Evolutionary conservation across 768 basidiomycete genomes (phyloP).

Genomic region (Russula compacta): DNA sequence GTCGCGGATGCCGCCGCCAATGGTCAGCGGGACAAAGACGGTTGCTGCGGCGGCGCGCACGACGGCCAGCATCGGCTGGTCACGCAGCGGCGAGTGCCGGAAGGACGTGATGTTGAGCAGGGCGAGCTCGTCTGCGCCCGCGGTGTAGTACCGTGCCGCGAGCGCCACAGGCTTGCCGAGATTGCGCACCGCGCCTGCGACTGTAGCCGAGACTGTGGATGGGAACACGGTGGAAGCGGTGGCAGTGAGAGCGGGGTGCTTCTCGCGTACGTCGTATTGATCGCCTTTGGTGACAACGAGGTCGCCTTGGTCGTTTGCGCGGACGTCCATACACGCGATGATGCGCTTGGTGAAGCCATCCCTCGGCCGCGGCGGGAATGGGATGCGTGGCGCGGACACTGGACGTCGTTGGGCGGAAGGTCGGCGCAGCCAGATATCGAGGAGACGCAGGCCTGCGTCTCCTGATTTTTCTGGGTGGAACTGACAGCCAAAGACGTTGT

Average conservation of each 20-base stretch:
- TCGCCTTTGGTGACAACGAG: conserved; percentile 99
- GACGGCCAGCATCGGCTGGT: conserved; percentile 98
- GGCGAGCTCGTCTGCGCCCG: conserved; percentile 93
- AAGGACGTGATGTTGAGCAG: conserved; percentile 99
- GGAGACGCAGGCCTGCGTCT: conserved; percentile 67
- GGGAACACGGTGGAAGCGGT: background rate
- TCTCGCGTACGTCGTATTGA: conserved; percentile 97
- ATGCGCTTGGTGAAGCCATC: conserved; percentile 87
- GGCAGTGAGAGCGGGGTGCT: conserved; percentile 22
- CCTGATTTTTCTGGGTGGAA: conserved; percentile 99
- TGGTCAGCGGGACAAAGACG: conserved; percentile 95
- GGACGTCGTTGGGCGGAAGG: conserved; percentile 34
- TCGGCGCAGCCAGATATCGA: conserved; percentile 70
- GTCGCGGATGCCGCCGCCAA: conserved; percentile 97
- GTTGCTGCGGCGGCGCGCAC: conserved; percentile 82
- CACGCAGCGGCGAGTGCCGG: conserved; percentile 87
- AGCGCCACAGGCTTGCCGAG: conserved; percentile 95
- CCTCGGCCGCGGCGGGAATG: conserved; percentile 33
- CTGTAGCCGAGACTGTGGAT: conserved; percentile 35
- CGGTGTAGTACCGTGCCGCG: conserved; percentile 73
- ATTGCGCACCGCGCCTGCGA: conserved; percentile 81
- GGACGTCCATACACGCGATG: conserved; percentile 95
- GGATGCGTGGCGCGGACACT: conserved; percentile 30
- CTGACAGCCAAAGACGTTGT: conserved; percentile 86
- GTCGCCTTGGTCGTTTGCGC: conserved; percentile 92